A percentile compares a stretch with the other conserved stretches of the same genome.
These are phyloP conservation scores for Suillus tomentosus DNA, from an alignment of 768 basidiomycete species.

Conservation along the genomic window DNA sequence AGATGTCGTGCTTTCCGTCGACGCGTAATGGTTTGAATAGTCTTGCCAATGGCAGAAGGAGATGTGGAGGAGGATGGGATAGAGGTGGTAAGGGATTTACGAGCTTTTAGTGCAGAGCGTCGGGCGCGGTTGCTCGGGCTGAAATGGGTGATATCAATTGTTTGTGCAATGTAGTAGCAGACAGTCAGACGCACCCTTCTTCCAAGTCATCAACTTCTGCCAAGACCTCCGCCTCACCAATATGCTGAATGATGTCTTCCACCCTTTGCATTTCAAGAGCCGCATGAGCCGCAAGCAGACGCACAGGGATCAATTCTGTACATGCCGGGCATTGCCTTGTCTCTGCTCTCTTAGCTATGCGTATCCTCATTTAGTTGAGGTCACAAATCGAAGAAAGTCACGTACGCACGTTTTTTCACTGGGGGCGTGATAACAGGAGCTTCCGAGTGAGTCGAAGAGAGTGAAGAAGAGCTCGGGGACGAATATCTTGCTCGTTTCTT, in stretches of 20 bases:
- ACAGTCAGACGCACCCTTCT: constrained; percentile 48
- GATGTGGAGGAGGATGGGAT: constrained; percentile 29
- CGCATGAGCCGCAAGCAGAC: constrained; percentile 66
- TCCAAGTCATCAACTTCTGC: constrained; percentile 50
- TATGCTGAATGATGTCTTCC: constrained; percentile 61
- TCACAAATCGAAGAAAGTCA: background rate
- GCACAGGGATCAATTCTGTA: constrained; percentile 68
- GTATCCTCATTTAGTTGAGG: constrained; percentile 1
- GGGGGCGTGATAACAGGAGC: constrained; percentile 26
- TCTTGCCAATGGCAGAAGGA: constrained; percentile 46
- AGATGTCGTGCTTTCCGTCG: constrained; percentile 68
- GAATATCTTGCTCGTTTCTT: constrained; percentile 49
- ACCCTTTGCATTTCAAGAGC: constrained; percentile 69
- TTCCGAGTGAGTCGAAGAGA: constrained; percentile 37
- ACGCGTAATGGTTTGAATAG: constrained; percentile 63
- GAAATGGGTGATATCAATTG: constrained; percentile 36
- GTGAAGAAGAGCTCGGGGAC: constrained; percentile 34
- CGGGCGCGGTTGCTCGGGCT: constrained; percentile 29
- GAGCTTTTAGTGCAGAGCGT: constrained; percentile 48
- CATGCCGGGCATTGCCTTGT: constrained; percentile 78
- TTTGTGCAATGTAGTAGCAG: constrained; percentile 26
- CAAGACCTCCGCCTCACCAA: constrained; percentile 62
- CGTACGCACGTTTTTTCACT: constrained; percentile 51
- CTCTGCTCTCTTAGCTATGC: constrained; percentile 68
- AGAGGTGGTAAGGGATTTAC: constrained; percentile 36